Evolutionary conservation across 805 yeast species (phyloP), one percentile per base, ranked within the genome.

Genomic region (Metschnikowia baotianmanensis): DNA sequence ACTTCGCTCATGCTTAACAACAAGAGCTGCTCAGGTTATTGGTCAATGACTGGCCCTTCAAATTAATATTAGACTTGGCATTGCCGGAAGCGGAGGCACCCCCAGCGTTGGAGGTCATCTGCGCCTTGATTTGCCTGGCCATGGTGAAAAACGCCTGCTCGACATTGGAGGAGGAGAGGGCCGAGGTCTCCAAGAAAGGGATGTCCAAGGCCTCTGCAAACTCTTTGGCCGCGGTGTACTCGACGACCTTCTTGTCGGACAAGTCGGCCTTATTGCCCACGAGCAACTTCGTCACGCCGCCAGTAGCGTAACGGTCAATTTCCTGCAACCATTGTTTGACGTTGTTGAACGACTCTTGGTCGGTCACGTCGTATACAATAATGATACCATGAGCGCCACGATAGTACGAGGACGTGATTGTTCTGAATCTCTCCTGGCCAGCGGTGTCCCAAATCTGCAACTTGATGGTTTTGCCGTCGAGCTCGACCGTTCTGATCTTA

Each of bases 381-480:
- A 91, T 93, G 65, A 91, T 93, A 47, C 99, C 99, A 62, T 91
- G 98, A 10, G 98, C 96, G 42, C 99, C 99, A 65, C 99, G 84
- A 74, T 91, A 91, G 72, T 91, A 91, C 12, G 96, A 87, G 11
- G 96, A 86, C 10, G 98, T 93, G 69, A 91, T 91, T 37, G 99
- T 93, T 70, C 98, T 83, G 73, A 93, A 93, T 57, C 99, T 76
- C 67, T 93, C 99, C 72, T 93, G 99, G 34, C 99, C 99, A 10
- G 98, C 99, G 42, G 99, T 93, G 63, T 93, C 99, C 99, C 99
- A 93, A 61, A 93, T 91, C 72, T 93, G 99, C 61, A 93, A 78
- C 71, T 93, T 93, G 63, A 93, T 93, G 40, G 96, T 87, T 74
- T 93, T 93, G 51, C 98, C 98, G 56, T 93, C 97, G 46, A 93